Percentiles rank a stretch among this genome's conserved stretches.
Conservation (phyloP, 1,139 yeast species). For the Sugiyamaella grinbergsii region DNA sequence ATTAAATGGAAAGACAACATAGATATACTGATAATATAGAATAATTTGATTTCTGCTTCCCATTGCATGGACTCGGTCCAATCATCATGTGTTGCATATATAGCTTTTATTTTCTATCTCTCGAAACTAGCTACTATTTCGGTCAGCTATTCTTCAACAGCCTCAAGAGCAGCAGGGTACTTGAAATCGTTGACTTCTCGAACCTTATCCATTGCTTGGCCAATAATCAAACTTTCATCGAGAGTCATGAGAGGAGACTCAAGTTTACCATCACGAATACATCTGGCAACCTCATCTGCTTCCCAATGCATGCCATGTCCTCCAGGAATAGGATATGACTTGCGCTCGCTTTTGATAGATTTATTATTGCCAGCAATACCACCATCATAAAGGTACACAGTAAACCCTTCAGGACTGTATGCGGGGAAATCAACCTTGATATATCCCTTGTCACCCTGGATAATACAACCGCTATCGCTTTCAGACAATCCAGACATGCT, state of each 20-base stretch:
- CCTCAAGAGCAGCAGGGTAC: constrained; percentile 47
- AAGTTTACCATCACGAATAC: constrained; percentile 44
- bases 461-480: constrained; percentile 32
- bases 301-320: constrained; percentile 54
- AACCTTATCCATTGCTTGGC: constrained; percentile 50
- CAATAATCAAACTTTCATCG: constrained; percentile 49
- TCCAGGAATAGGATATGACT: constrained; percentile 33
- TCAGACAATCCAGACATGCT: constrained; percentile 34
- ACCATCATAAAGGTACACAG: constrained; percentile 26
- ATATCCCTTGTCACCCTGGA: constrained; percentile 42
- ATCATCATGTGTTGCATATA: too few species aligned
- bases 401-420: constrained; percentile 37
- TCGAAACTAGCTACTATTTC: too few species aligned
- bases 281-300: constrained; percentile 54
- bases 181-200: constrained; percentile 48
- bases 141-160: constrained; percentile 23
- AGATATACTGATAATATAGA: background rate
- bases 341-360: constrained; percentile 21
- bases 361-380: constrained; percentile 19
- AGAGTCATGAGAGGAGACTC: constrained; percentile 48
- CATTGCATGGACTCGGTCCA: too few species aligned
- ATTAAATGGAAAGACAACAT: constrained; percentile 4
- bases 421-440: constrained; percentile 38
- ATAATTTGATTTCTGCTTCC: too few species aligned
- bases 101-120: too few species aligned